Evolutionary conservation across 768 basidiomycete genomes (phyloP).

Genomic region (Exidia glandulosa): DNA sequence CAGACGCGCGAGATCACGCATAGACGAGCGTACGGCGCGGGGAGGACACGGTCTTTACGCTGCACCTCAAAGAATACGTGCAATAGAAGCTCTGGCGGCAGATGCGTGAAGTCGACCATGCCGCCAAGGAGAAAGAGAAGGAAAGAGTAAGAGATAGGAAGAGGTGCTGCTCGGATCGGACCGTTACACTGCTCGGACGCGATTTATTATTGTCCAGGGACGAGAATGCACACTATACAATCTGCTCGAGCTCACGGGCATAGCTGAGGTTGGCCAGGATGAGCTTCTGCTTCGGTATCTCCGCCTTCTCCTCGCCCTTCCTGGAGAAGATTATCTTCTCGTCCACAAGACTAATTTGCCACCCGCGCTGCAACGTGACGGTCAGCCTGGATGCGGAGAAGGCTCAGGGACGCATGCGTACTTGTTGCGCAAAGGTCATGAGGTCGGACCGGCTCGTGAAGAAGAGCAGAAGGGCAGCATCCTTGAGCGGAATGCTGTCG

Average conservation of each 20-base stretch:
- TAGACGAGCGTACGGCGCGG: too few relatives aligned
- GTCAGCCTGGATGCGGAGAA: slow-evolving; percentile 1
- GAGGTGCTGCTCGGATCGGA: too few relatives aligned
- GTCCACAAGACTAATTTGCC: slow-evolving; percentile 67
- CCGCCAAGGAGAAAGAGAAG: too few relatives aligned
- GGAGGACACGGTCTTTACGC: too few relatives aligned
- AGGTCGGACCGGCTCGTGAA: slow-evolving; percentile 76
- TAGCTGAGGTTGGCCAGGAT: slow-evolving; percentile 69
- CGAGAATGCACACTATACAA: slow-evolving; percentile 41
- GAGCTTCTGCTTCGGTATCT: slow-evolving; percentile 78
- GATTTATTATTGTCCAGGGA: too few relatives aligned
- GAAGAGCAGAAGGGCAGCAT: slow-evolving; percentile 86
- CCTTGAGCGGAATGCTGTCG: slow-evolving; percentile 77
- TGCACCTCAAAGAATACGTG: too few relatives aligned
- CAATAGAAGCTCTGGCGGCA: too few relatives aligned
- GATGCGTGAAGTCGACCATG: too few relatives aligned
- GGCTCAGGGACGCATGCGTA: slow-evolving; percentile 21
- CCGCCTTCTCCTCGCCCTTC: slow-evolving; percentile 71
- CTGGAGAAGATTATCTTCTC: slow-evolving; percentile 66
- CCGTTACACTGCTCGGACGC: too few relatives aligned
- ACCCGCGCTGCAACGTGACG: slow-evolving; percentile 49
- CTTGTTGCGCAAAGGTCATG: slow-evolving; percentile 70
- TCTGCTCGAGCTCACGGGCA: slow-evolving; percentile 83
- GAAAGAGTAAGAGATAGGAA: too few relatives aligned
- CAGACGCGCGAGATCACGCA: too few relatives aligned